These are phyloP conservation scores for Zizania latifolia DNA, from an alignment of 176 grass and related monocot species.

Conservation along the genomic window DNA sequence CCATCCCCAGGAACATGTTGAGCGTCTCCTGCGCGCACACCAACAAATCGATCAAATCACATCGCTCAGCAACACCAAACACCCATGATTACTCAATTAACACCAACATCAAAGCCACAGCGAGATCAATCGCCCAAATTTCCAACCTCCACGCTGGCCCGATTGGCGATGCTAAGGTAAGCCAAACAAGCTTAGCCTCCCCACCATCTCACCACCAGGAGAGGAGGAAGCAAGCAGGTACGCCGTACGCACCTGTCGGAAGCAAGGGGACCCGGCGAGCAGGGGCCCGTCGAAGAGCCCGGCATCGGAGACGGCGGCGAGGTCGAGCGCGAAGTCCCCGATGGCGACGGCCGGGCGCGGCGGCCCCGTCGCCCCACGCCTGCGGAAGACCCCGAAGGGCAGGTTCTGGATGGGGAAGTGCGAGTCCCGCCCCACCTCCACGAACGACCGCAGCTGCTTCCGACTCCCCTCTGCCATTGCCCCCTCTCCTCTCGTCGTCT, in stretches of 20 bases:
- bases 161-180: neutral
- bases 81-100: neutral
- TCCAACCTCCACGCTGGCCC: neutral
- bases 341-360: slow-evolving; percentile 83
- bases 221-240: neutral
- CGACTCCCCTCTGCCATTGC: slow-evolving; percentile 30
- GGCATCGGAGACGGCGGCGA: slow-evolving; percentile 64
- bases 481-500: neutral
- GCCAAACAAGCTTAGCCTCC: neutral
- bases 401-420: slow-evolving; percentile 98
- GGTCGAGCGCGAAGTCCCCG: slow-evolving; percentile 79
- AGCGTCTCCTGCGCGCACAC: slow-evolving; percentile 61
- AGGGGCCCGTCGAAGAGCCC: slow-evolving; percentile 76
- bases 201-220: too few relatives aligned
- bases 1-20: slow-evolving; percentile 89
- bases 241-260: slow-evolving; percentile 46
- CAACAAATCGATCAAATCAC: neutral
- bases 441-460: slow-evolving; percentile 68
- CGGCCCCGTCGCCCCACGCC: slow-evolving; percentile 2
- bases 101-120: neutral
- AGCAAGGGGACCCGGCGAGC: slow-evolving; percentile 65
- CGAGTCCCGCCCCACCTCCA: slow-evolving; percentile 62
- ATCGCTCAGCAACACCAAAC: neutral
- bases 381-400: slow-evolving; percentile 78
- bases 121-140: neutral